Evolutionary conservation across 75 land plant species (phyloP), one percentile per base, ranked within the genome.

Genomic region (Cunninghamia lanceolata): DNA sequence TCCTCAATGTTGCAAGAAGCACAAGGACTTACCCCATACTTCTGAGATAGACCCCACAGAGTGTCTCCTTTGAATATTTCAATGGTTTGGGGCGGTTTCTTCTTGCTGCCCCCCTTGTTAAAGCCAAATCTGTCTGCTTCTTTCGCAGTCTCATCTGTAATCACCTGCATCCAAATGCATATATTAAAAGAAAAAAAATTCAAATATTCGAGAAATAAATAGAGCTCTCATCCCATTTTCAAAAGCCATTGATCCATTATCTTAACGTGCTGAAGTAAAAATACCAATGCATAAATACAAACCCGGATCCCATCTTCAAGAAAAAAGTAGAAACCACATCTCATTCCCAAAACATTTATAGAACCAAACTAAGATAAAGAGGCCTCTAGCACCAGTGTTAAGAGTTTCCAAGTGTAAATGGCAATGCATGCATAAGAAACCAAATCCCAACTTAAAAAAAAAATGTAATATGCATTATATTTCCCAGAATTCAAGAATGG

Each of bases 41-140:
- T 86, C 45, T 56, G 87, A 42, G 87, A 85, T 11, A 86, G 35
- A 46, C 87, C 71, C 87, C 87, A 86, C 2, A 86, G 87, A 21
- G 86, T 84, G 32, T 86, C 87, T 32, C 87, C 87, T 85, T 66
- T 84, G 32, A 40, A 45, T 54, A 86, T 30, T 32, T 53, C 63
- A 53, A 86, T 56, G 4, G 84, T 63, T 85, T 86, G 84, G 45
- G 46, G 59, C 4, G 82, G 46, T 47, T 1, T 80, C 82, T 80
- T 80, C 47, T 80, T 80, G 50, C 46, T 43, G 34, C 82, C 34
- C 13, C 82, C 82, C 32, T 42, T 80, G 32, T 43, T 43, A 80
- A 43, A 80, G 32, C 82, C 82, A 21, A 39, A 77, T 40, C 19
- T 77, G 45, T 28, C 28, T 40, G 42, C 80, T 77, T 77, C 80